Evolutionary conservation across 2,329 filamentous ascomycete genomes (phyloP).

Genomic region (Ceratocystis lukuohia): DNA sequence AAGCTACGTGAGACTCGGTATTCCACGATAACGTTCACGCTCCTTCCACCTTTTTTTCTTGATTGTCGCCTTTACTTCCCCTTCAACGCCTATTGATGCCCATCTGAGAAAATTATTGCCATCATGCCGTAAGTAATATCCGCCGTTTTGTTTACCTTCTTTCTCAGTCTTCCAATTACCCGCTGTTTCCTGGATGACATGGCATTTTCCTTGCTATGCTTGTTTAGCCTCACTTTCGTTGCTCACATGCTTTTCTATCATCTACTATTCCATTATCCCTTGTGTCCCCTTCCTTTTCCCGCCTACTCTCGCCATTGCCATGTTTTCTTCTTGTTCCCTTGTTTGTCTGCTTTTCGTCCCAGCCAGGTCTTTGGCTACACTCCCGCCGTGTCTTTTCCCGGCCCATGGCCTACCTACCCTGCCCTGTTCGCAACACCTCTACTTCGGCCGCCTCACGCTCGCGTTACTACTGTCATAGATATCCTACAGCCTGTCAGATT

Average conservation of each 20-base stretch:
- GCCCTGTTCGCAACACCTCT: background rate
- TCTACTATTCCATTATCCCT: background rate
- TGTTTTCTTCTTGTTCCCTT: background rate
- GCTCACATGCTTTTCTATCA: background rate
- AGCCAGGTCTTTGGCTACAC: background rate
- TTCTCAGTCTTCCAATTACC: background rate
- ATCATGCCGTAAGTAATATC: constrained; percentile 10
- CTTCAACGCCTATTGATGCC: constrained; percentile 1
- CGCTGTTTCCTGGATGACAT: background rate
- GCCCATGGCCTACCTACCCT: background rate
- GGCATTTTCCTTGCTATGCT: background rate
- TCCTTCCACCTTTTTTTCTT: background rate
- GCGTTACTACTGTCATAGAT: background rate
- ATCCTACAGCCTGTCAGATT: background rate
- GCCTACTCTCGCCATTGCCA: background rate
- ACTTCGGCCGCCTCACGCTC: background rate
- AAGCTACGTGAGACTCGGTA: background rate
- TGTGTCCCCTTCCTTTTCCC: background rate
- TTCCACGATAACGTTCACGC: background rate
- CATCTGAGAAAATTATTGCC: background rate
- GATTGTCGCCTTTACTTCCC: background rate
- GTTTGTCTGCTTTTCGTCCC: background rate
- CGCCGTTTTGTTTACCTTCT: background rate
- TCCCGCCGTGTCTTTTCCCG: background rate
- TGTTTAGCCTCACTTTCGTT: background rate